Conservation (phyloP, 2,329 filamentous ascomycete species). For the Aspergillus puulaauensis region DNA sequence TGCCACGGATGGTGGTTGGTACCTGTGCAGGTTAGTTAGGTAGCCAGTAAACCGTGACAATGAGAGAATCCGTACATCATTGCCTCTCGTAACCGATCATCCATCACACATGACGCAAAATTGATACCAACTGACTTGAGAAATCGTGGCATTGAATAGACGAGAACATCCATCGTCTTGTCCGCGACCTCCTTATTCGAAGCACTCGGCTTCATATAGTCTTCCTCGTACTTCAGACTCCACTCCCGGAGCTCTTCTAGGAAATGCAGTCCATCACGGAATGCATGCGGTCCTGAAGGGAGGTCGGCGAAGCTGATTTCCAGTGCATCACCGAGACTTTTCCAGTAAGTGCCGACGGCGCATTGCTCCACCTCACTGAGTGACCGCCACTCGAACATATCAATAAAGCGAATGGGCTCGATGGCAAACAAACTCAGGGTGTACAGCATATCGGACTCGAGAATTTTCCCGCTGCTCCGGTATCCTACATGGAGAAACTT, state of each 20-base stretch:
- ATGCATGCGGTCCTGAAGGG: conserved; percentile 40
- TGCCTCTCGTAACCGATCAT: conserved; percentile 60
- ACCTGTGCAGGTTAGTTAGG: conserved; percentile 8
- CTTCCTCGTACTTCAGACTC: conserved; percentile 58
- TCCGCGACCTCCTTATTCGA: conserved; percentile 55
- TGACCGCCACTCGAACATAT: conserved; percentile 67
- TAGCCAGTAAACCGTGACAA: background rate
- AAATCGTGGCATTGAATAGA: conserved; percentile 53
- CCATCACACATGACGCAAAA: conserved; percentile 60
- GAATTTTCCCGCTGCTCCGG: conserved; percentile 57
- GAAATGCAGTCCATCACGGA: conserved; percentile 53
- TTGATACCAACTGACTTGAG: conserved; percentile 49
- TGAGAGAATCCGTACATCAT: conserved; percentile 55
- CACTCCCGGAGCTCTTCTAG: conserved; percentile 51
- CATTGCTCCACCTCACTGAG: conserved; percentile 67
- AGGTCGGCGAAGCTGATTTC: conserved; percentile 54
- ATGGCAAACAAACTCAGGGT: conserved; percentile 64
- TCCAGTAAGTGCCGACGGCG: conserved; percentile 69
- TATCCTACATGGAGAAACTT: conserved; percentile 63
- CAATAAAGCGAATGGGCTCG: conserved; percentile 65
- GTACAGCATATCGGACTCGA: conserved; percentile 63
- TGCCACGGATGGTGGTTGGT: conserved; percentile 8
- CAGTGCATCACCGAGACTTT: conserved; percentile 69
- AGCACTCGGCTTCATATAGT: conserved; percentile 56
- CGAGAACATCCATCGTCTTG: conserved; percentile 60